Evolutionary conservation across 495 filamentous ascomycete genomes (phyloP), one percentile per base, ranked within the genome.

Genomic region (Xylaria castorea): DNA sequence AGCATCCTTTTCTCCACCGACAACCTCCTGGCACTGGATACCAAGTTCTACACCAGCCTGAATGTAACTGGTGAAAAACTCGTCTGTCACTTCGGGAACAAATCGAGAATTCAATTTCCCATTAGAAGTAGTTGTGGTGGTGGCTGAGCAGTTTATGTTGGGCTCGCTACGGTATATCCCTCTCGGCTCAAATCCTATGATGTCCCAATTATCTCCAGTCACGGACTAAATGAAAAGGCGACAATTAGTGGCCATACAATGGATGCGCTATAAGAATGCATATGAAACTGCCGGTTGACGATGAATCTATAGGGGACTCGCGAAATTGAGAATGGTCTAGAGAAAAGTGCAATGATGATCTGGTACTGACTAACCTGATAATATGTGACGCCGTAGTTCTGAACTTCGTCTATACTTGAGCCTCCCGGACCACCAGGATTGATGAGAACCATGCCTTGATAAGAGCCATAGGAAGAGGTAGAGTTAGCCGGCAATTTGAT

Each of bases 371-470:
- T 38, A n/a, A 67, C 65, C 48, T 67, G 65, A 42, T 67, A 67
- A 27, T 34, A 67, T 12, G 46, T 0, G 6, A 67, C 65, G 38
- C 65, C 65, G n/a, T 67, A 42, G 32, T 38, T 42, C 34, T 67
- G 65, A 38, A 67, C 48, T 11, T 67, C 65, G 34, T 67, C 38
- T 5, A 81, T 74, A 2, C 81, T 81, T 12, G 76, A 77, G 27
- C 81, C 78, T 9, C 83, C 83, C 5, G 83, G 83, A 1, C 83
- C 83, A 61, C 67, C 80, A 22, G 83, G 83, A 65, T 85, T 85
- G 58, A 82, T 51, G 18, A 85, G 66, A 8, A 85, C 51, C 11
- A 83, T 81, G 1, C 75, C 83, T 27, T 67, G 65, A 55, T 67
- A 67, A 65, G 65, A 1, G 32, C 48, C 65, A 40, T 25, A 40